These are phyloP conservation scores for Clonostachys sp. DNA, from an alignment of 2,329 filamentous ascomycete genomes.

Conservation along the genomic window DNA sequence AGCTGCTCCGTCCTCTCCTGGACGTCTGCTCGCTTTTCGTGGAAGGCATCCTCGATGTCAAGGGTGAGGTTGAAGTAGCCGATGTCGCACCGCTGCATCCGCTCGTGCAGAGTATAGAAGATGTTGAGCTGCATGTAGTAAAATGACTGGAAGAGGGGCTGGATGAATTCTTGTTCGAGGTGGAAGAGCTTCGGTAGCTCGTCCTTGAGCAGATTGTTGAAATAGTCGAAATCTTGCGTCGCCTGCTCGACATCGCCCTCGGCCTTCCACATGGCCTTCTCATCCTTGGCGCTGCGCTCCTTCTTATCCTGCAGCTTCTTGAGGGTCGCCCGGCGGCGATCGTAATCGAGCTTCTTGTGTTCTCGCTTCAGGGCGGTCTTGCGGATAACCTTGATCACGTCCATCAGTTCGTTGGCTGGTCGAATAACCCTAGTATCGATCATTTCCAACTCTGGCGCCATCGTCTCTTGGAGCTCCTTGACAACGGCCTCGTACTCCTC, in stretches of 20 bases:
- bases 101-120: constrained; percentile 96
- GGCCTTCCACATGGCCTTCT: constrained; percentile 94
- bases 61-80: constrained; percentile 92
- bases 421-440: constrained; percentile 88
- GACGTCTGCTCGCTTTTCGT: constrained; percentile 82
- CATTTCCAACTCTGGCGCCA: constrained; percentile 94
- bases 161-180: constrained; percentile 91
- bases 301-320: constrained; percentile 99
- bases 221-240: constrained; percentile 96
- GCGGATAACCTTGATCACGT: constrained; percentile 91
- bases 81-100: constrained; percentile 96
- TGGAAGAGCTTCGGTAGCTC: constrained; percentile 89
- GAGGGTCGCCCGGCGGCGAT: constrained; percentile 74
- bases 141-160: constrained; percentile 95
- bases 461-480: constrained; percentile 79
- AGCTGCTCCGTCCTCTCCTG: constrained; percentile 81
- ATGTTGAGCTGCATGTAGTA: constrained; percentile 99
- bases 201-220: constrained; percentile 94
- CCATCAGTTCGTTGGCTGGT: constrained; percentile 87
- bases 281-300: constrained; percentile 91
- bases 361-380: constrained; percentile 87
- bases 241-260: constrained; percentile 88
- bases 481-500: constrained; percentile 95
- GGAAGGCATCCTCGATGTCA: constrained; percentile 88
- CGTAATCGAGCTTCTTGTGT: constrained; percentile 96